Conservation (phyloP, 1,139 yeast species). For the Lodderomyces oxycetoniae region DNA sequence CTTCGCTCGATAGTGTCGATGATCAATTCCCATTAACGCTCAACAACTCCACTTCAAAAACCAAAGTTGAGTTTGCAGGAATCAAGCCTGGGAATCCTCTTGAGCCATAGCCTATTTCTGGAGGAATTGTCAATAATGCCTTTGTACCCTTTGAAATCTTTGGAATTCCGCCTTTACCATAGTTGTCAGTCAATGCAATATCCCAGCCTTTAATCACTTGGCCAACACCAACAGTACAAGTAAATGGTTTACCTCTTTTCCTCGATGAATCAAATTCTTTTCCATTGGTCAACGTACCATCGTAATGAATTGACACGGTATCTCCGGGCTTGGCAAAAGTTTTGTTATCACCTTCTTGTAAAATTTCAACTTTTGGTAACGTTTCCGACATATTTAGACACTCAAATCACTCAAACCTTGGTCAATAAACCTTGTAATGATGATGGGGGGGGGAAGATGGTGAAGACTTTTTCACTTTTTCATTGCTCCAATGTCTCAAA, state of each 20-base stretch:
- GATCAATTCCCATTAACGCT: conserved; percentile 43
- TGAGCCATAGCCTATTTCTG: conserved; percentile 87
- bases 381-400: too few relatives aligned
- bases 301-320: conserved; percentile 87
- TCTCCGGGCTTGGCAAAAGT: conserved; percentile 86
- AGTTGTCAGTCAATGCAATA: conserved; percentile 16
- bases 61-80: conserved; percentile 92
- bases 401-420: too few relatives aligned
- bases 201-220: conserved; percentile 98
- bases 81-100: conserved; percentile 95
- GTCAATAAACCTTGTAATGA: too few relatives aligned
- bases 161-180: conserved; percentile 67
- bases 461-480: too few relatives aligned
- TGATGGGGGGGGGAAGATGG: too few relatives aligned
- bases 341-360: conserved; percentile 71
- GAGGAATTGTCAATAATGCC: conserved; percentile 88
- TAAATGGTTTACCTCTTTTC: conserved; percentile 92
- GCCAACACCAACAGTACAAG: conserved; percentile 89
- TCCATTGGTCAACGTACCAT: conserved; percentile 91
- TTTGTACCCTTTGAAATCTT: conserved; percentile 88
- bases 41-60: conserved; percentile 88
- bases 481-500: too few relatives aligned
- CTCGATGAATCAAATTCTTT: conserved; percentile 92
- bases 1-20: neutral
- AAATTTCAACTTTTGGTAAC: conserved; percentile 35